Base-by-base conservation (phyloP, 306 rosid genomes). In the Quercus dentata region DNA sequence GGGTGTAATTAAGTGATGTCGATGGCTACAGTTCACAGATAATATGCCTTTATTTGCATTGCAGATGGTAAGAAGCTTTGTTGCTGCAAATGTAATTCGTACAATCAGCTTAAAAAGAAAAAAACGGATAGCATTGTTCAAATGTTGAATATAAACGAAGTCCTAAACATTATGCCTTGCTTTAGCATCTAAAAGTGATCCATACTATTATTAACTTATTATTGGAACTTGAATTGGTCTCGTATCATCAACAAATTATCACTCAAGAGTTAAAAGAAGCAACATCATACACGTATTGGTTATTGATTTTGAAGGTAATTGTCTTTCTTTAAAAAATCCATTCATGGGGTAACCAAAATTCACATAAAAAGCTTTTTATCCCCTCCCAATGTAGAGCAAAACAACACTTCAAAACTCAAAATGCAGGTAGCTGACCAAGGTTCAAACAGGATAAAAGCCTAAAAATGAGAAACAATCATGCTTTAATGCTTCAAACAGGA, bases 71-170 rank as follows among this genome's bases (percentile, higher is more conserved):
- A 82, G 70, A 80, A 54, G 75, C 77, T 78, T 83, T 75, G 84
- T 84, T 10, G 85, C 98, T 94, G 98, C 91, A 94, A 84, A 74
- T 25, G 76, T 19, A 83, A 79, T 58, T 78, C 85, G 69, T 49
- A 79, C 11, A 0, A 77, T 87, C 85, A 80, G 83, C 46, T 79
- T 63, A 56, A 61, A 51, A 62, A 63, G 30, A 5, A 38, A 55
- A 69, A 71, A 28, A 59, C 49, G 78, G 73, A 51, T 71, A 73
- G 41, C 8, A 58, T 57, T 61, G 57, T 35, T 54, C 44, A 56
- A 79, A 56, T 38, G 77, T 76, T 74, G 68, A 20, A 72, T 38
- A 58, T 28, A 73, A 79, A 83, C 33, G 52, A 17, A 52, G 49
- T 55, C 56, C 80, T 49, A 69, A 15, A 74, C 73, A 76, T 33